Conservation (phyloP, 305 asterid species). For the Fraxinus angustifolia region DNA sequence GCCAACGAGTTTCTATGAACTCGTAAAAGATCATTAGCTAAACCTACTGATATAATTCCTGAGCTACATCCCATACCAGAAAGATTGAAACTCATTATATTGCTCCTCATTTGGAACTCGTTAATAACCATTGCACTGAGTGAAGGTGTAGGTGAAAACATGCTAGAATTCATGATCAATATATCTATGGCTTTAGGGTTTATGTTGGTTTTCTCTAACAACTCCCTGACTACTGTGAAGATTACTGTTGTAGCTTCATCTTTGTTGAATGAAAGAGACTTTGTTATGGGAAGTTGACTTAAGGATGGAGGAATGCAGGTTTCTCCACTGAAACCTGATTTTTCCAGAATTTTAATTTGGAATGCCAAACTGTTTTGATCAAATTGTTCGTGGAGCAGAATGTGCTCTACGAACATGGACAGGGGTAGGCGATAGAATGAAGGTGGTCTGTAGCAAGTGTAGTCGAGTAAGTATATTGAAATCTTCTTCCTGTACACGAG, state of each 20-base stretch:
- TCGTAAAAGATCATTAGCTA: constrained; percentile 30
- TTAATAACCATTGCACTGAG: constrained; percentile 29
- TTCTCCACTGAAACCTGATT: constrained; percentile 32
- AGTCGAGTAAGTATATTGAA: constrained; percentile 23
- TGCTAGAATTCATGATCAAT: constrained; percentile 24
- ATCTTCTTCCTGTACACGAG: constrained; percentile 14
- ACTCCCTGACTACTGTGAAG: constrained; percentile 20
- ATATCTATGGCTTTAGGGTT: constrained; percentile 28
- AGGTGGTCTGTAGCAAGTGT: constrained; percentile 35
- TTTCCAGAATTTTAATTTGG: constrained; percentile 30
- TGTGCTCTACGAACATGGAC: constrained; percentile 24
- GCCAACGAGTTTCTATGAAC: constrained; percentile 31
- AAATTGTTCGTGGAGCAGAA: constrained; percentile 18
- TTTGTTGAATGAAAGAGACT: constrained; percentile 15
- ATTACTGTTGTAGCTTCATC: constrained; percentile 30
- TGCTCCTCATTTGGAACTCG: constrained; percentile 33
- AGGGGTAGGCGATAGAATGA: constrained; percentile 23
- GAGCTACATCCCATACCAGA: constrained; percentile 47
- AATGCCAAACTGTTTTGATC: constrained; percentile 23
- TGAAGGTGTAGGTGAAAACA: constrained; percentile 35
- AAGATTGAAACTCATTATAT: constrained; percentile 32
- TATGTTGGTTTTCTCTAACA: constrained; percentile 9
- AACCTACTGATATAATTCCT: constrained; percentile 28
- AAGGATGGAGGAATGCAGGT: constrained; percentile 31
- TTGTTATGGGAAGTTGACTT: constrained; percentile 20